Conservation (phyloP, 1,284 basidiomycete species). For the Cystobasidium sp. region DNA sequence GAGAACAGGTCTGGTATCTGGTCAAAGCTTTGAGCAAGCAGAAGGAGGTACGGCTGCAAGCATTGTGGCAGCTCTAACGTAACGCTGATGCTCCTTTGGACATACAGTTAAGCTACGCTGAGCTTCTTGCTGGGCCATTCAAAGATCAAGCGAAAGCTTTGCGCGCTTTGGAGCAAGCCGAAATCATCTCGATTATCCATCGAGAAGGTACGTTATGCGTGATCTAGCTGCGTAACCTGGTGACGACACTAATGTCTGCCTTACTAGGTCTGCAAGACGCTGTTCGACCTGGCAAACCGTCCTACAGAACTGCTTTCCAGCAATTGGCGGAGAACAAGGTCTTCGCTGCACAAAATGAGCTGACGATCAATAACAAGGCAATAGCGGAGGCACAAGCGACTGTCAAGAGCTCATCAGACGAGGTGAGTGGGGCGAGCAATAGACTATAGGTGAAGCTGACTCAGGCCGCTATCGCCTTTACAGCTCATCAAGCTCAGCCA, state of each 20-base stretch:
- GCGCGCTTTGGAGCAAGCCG: constrained; percentile 84
- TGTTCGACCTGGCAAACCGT: constrained; percentile 86
- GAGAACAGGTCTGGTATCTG: constrained; percentile 85
- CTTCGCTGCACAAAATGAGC: constrained; percentile 81
- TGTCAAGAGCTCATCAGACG: constrained; percentile 74
- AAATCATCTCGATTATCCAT: constrained; percentile 80
- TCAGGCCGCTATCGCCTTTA: not conserved
- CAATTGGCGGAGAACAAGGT: constrained; percentile 75
- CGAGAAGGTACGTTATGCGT: constrained; percentile 65
- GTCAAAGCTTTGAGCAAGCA: constrained; percentile 73
- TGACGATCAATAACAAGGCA: constrained; percentile 74
- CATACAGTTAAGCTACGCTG: constrained; percentile 75
- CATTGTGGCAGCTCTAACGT: constrained; percentile 18
- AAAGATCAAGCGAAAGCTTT: constrained; percentile 84
- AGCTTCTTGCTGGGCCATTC: constrained; percentile 83
- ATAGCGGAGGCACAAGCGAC: constrained; percentile 70
- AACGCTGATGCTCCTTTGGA: constrained; percentile 1
- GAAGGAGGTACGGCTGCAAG: constrained; percentile 65
- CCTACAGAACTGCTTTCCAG: constrained; percentile 83
- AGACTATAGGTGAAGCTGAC: constrained; percentile 57
- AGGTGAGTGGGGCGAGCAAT: constrained; percentile 61
- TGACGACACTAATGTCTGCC: not conserved
- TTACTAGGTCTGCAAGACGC: constrained; percentile 74
- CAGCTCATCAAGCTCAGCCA: constrained; percentile 48
- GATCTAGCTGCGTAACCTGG: not conserved